Conservation (phyloP, 257 asterid species). For the Avicennia marina region DNA sequence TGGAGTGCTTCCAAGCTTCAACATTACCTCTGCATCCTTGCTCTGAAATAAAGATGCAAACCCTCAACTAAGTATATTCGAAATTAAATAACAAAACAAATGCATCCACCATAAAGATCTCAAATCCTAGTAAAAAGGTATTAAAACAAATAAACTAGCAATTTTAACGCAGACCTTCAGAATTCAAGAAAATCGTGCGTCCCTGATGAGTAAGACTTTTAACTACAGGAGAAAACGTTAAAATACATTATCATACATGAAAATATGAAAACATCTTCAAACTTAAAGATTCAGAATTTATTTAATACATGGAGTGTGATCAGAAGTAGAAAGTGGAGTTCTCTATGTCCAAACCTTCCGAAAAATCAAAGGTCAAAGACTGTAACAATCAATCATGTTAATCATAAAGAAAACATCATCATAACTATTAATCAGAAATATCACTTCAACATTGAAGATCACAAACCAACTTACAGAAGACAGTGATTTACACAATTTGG, state of each 20-base stretch:
- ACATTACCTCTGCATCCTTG: constrained; percentile 94
- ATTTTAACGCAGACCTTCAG: too few relatives aligned
- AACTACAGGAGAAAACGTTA: too few relatives aligned
- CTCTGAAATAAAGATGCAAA: constrained; percentile 46
- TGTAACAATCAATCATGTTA: not conserved
- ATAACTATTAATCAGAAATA: not conserved
- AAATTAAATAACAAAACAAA: not conserved
- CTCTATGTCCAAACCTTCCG: too few relatives aligned
- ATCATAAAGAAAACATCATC: not conserved
- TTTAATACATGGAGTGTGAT: not conserved
- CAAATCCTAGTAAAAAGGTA: not conserved
- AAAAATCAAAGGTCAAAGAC: not conserved
- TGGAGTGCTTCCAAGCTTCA: constrained; percentile 95
- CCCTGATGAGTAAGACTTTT: too few relatives aligned
- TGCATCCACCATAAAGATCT: not conserved
- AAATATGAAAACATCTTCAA: too few relatives aligned
- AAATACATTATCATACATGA: too few relatives aligned
- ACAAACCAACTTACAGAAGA: not conserved
- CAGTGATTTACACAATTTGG: not conserved
- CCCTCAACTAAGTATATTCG: constrained; percentile 16
- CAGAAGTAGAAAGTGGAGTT: not conserved
- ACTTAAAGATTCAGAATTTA: not conserved
- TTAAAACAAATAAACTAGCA: too few relatives aligned
- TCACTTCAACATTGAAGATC: not conserved
- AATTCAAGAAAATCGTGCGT: too few relatives aligned